Base-by-base conservation (phyloP, 2,329 filamentous ascomycete species). In the Aspergillus novoparasiticus region DNA sequence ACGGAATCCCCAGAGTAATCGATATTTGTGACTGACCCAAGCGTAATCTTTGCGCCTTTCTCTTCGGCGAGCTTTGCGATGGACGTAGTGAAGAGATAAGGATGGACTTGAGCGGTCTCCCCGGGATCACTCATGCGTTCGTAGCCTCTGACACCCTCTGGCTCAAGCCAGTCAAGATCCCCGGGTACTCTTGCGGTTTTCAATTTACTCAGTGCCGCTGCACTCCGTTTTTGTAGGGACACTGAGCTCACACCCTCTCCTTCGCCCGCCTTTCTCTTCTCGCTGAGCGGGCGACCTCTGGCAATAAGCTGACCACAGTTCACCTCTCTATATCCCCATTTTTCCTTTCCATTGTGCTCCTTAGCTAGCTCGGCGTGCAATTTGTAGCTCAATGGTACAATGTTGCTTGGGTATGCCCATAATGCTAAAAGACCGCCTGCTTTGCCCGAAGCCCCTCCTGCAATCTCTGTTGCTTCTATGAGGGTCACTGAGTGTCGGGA, bases 41-140 rank as follows among this genome's bases (percentile, higher is more conserved):
- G 83, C 34, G 87, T 82, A 59, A 97, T 84, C 26, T 89, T 85
- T 67, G 86, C 87, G 2, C 91, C 91, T 30, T 84, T 85, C 58
- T 91, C 86, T 61, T 86, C 80, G 0, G 94, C 93, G 14, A 97
- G 83, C 48, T 87, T 82, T 5, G 91, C 92, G 78, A 98, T 96
- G 19, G 89, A 84, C 0, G 87, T 94, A 0, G 95, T 98, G 74
- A 99, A 98, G 51, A 93, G 89, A 65, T 90, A 91, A 0, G 95
- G 95, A 72, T 99, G 94, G 3, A 98, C 94, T 78, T 99, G 95
- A 0, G 95, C 92, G 1, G 95, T 98, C 65, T 93, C 91, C 1
- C 85, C 85, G 0, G 88, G 87, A 3, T 87, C 89, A 2, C 92
- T 93, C 93, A 98, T 97, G 73, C 90, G 88, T 39, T 92, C 87